Percentiles rank a stretch among this genome's conserved stretches.
phyloP scores from a whole-genome alignment of 2,329 filamentous ascomycete genomes.

The Septoria petroselini region DNA sequence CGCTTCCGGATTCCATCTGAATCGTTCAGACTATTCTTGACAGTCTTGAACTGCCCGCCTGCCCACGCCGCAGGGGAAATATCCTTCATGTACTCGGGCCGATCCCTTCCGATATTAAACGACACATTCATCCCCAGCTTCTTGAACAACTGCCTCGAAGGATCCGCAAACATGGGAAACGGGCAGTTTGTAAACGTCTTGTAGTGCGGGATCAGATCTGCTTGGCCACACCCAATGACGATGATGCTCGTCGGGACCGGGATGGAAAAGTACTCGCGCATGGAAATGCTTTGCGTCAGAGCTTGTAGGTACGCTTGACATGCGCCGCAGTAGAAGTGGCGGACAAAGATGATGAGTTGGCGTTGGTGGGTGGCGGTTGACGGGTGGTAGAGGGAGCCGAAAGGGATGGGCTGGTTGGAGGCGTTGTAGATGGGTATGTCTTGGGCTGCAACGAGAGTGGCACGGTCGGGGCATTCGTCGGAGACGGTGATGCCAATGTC shows the following conservation, averaged over 20 bases:
- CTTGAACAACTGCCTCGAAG: conserved; percentile 37
- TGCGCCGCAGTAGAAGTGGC: conserved; percentile 45
- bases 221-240: conserved; percentile 41
- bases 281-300: conserved; percentile 36
- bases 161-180: conserved; percentile 42
- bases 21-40: conserved; percentile 30
- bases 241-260: conserved; percentile 39
- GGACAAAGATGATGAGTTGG: conserved; percentile 42
- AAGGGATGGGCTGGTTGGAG: conserved; percentile 58
- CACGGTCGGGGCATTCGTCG: conserved; percentile 37
- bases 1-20: conserved; percentile 34
- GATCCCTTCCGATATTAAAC: conserved; percentile 34
- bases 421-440: conserved; percentile 56
- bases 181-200: conserved; percentile 38
- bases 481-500: conserved; percentile 30
- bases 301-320: conserved; percentile 41
- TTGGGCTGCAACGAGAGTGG: conserved; percentile 34
- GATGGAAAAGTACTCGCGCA: conserved; percentile 39
- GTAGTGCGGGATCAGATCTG: conserved; percentile 39
- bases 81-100: conserved; percentile 41
- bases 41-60: conserved; percentile 34
- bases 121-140: conserved; percentile 37
- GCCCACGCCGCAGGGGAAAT: conserved; percentile 35
- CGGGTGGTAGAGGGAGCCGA: conserved; percentile 62
- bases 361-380: conserved; percentile 39